phyloP scores from a whole-genome alignment of 495 filamentous ascomycete genomes.

The Xylaria sp. region DNA sequence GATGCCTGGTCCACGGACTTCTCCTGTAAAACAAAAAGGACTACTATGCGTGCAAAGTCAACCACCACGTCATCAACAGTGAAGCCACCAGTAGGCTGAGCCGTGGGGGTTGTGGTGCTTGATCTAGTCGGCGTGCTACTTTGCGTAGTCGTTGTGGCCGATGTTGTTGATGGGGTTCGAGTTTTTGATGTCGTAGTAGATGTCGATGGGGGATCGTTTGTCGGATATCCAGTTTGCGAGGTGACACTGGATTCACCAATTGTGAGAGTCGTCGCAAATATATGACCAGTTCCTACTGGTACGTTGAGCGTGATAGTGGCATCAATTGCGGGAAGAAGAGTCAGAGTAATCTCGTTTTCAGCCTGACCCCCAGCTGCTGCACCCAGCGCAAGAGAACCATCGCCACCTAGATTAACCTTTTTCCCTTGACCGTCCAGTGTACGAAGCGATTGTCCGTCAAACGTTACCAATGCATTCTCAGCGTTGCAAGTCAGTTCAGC shows the following conservation, averaged over 20 bases:
- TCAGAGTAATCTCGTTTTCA: constrained; percentile 43
- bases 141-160: constrained; percentile 32
- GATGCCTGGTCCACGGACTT: constrained; percentile 59
- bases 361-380: constrained; percentile 17
- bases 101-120: constrained; percentile 29
- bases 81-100: constrained; percentile 43
- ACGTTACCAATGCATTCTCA: constrained; percentile 86
- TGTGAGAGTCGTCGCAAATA: constrained; percentile 34
- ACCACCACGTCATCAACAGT: constrained; percentile 56
- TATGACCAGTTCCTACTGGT: constrained; percentile 26
- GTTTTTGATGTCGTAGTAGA: constrained; percentile 33
- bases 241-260: background rate
- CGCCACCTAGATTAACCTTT: constrained; percentile 23
- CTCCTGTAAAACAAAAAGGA: constrained; percentile 69
- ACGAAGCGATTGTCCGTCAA: constrained; percentile 62
- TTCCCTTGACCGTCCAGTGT: constrained; percentile 37
- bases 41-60: constrained; percentile 70
- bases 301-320: constrained; percentile 43
- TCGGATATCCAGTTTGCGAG: background rate
- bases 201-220: background rate
- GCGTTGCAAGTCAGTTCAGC: constrained; percentile 76
- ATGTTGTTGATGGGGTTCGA: constrained; percentile 28
- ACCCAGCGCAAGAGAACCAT: constrained; percentile 34
- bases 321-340: constrained; percentile 39
- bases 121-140: constrained; percentile 40